Evolutionary conservation across 2,329 filamentous ascomycete genomes (phyloP).

Genomic region (Stromatinia cepivora): DNA sequence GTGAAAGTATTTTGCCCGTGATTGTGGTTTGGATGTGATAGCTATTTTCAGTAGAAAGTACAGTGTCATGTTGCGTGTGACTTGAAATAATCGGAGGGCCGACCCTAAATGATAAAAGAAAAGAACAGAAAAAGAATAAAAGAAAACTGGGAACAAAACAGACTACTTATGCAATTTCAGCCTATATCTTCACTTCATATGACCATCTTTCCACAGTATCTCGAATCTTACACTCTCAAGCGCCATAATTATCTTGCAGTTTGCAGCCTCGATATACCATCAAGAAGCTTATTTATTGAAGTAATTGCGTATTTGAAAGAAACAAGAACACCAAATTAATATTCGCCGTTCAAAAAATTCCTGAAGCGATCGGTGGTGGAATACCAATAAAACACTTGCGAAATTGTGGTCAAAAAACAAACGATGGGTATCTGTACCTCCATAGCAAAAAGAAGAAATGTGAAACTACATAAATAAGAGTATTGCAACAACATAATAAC

Average conservation of each 20-base stretch:
- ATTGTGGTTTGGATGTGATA: background rate
- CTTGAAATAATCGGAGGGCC: background rate
- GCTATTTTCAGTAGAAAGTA: too few species aligned
- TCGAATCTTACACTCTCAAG: background rate
- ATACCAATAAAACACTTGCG: background rate
- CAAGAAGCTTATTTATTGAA: background rate
- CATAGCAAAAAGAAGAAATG: background rate
- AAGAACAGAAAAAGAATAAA: background rate
- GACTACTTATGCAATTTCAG: background rate
- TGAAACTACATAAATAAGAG: background rate
- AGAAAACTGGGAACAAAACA: background rate
- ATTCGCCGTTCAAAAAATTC: background rate
- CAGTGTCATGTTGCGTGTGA: background rate
- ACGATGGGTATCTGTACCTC: background rate
- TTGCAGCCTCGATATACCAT: background rate
- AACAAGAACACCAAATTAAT: background rate
- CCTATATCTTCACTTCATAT: background rate
- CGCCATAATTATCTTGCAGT: background rate
- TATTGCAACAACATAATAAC: background rate
- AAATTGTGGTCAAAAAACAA: background rate
- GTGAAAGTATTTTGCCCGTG: accelerated
- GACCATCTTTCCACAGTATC: background rate
- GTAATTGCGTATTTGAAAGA: background rate
- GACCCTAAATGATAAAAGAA: background rate
- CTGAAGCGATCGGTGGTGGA: background rate